A percentile compares a stretch with the other conserved stretches of the same genome.
Evolutionary conservation across 495 filamentous ascomycete genomes (phyloP).

Genomic region (Sordaria brevicollis): DNA sequence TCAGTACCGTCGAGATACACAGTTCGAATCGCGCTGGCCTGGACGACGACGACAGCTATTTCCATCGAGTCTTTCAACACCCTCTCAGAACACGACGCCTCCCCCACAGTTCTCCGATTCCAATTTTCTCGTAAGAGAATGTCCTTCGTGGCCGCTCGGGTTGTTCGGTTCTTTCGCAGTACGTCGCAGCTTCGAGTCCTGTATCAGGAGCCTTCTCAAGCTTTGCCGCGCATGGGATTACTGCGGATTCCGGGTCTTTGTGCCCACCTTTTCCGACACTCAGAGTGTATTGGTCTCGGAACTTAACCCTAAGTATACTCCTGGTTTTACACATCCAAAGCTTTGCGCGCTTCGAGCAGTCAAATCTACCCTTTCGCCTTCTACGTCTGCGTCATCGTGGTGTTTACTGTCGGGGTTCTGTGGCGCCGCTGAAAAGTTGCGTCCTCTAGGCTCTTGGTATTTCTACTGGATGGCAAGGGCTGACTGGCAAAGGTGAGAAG

Average conservation of each 20-base stretch:
- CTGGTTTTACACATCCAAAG: conserved; percentile 41
- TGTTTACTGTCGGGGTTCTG: not conserved
- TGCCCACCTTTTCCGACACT: conserved; percentile 13
- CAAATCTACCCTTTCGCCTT: conserved; percentile 21
- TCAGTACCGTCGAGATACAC: conserved; percentile 9
- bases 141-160: conserved; percentile 33
- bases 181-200: conserved; percentile 29
- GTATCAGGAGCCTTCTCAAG: conserved; percentile 25
- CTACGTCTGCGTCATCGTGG: conserved; percentile 19
- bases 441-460: conserved; percentile 3
- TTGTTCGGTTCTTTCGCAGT: conserved; percentile 17
- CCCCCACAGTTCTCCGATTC: conserved; percentile 57
- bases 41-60: conserved; percentile 2
- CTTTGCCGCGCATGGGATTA: conserved; percentile 23
- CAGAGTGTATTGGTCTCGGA: conserved; percentile 51
- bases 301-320: conserved; percentile 67
- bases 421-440: conserved; percentile 34
- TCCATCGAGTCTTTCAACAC: conserved; percentile 25
- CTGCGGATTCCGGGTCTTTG: conserved; percentile 9
- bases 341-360: conserved; percentile 35
- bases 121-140: conserved; percentile 53
- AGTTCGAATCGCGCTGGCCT: conserved; percentile 4
- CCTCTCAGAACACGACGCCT: conserved; percentile 47
- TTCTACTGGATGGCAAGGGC: conserved; percentile 14
- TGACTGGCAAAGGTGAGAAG: conserved; percentile 27